These are phyloP conservation scores for Salix brachista DNA, from an alignment of 345 rosid species.

Conservation along the genomic window DNA sequence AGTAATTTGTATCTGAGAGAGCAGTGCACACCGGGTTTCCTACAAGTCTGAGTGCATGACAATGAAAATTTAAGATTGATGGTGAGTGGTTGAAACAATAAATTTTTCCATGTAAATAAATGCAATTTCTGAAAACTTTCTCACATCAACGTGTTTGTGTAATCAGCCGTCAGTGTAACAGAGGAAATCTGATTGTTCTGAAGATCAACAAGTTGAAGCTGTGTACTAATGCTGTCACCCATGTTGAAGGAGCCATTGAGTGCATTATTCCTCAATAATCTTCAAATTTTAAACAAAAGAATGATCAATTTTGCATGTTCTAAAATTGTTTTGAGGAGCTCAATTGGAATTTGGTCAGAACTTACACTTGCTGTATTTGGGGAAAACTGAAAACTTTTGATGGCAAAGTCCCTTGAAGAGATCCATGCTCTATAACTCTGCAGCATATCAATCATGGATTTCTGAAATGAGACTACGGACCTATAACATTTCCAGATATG, in stretches of 20 bases:
- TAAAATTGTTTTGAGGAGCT: not conserved
- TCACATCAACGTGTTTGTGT: slow-evolving; percentile 61
- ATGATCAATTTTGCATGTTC: slow-evolving; percentile 1
- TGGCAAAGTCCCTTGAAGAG: slow-evolving; percentile 67
- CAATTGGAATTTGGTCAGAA: not conserved
- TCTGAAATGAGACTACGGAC: slow-evolving; percentile 1
- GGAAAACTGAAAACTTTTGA: slow-evolving; percentile 57
- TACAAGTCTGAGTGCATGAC: slow-evolving; percentile 51
- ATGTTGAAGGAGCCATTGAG: slow-evolving; percentile 58
- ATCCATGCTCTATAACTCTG: slow-evolving; percentile 73
- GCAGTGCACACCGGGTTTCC: slow-evolving; percentile 87
- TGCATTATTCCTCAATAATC: slow-evolving; percentile 69
- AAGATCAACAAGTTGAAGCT: slow-evolving; percentile 65
- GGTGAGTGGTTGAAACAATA: not conserved
- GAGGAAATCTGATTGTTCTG: slow-evolving; percentile 72
- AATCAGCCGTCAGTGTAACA: slow-evolving; percentile 47
- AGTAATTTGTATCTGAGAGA: slow-evolving; percentile 61
- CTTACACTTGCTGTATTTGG: slow-evolving; percentile 86
- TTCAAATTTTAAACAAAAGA: slow-evolving; percentile 22
- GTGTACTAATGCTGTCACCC: slow-evolving; percentile 49
- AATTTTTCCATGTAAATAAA: not conserved
- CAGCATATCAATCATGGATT: slow-evolving; percentile 3
- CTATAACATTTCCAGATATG: not conserved
- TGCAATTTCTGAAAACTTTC: slow-evolving; percentile 6
- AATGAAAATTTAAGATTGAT: slow-evolving; percentile 1